Base-by-base conservation (phyloP, 352 stramenopile species). In the Blastocystis sp. region DNA sequence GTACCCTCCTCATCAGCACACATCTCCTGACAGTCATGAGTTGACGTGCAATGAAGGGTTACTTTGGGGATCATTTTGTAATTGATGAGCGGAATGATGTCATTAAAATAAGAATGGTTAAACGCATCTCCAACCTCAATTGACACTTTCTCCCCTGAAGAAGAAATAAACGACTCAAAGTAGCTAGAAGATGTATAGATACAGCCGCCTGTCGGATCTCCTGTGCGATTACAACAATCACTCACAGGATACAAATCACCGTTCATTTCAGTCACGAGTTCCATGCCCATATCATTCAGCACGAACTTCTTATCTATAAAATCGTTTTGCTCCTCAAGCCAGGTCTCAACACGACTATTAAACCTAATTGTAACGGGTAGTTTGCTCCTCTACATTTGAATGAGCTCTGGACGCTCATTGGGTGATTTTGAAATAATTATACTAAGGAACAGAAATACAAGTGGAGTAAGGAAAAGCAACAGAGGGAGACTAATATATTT, bases 391-490 rank as follows among this genome's bases (percentile, higher is more conserved):
- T 54, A 84, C 73, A 39, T 18, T 64, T 84, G 23, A 39, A 84
- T 84, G 9, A 84, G 43, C 5, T 63, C 26, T 11, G 73, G 73
- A 37, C 73, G 15, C 9, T 84, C n/a, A 45, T 84, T 84, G 29
- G 73, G 73, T 15, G 73, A 84, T 26, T 45, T 11, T 7, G 73
- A 66, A 43, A 84, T 61, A 11, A 84, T 61, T 66, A 66, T 53
- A 53, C 73, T 55, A 29, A 84, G 43, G 23, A 84, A 68, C 53
- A 84, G 53, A 50, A 84, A 84, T 4, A 84, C 73, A 34, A 84
- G 20, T 29, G 73, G 73, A 39, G 73, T 68, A 3, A 84, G 53
- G 26, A 39, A 68, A 23, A 84, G 26, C 29, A 84, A 66, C 23
- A 68, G 50, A 37, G 62, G 39, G 8, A 84, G 47, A 53, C 73